Base-by-base conservation (phyloP, 441 rosid genomes). In the Daphne laureola region DNA sequence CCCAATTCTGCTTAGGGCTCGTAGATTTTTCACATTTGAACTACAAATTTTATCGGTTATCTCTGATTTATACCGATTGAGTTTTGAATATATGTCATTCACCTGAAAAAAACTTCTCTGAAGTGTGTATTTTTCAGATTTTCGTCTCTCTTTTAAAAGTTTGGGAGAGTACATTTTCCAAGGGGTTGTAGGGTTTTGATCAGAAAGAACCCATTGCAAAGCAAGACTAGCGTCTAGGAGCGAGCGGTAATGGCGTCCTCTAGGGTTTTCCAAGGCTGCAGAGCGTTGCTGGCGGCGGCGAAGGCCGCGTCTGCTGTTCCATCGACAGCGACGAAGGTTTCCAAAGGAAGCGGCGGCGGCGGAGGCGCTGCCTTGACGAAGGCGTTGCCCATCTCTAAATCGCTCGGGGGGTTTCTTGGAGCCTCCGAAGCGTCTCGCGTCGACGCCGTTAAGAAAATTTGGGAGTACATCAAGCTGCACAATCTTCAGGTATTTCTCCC, bases 391-490 rank as follows among this genome's bases (percentile, higher is more conserved):
- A 66, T 78, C 35, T 74, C 80, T 45, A 57, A 64, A 54, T 61
- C 60, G 51, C 67, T 74, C 18, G 71, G 66, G 21, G 49, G 17
- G 1, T 78, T 78, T 70, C 46, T 69, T 36, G 78, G 75, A 7
- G 61, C 57, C 46, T 46, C 31, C 45, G 68, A 74, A 55, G 67
- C 66, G 38, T 63, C 74, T 66, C 78, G 83, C 41, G 25, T 68
- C 35, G 27, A 49, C 2, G 78, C 72, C 17, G 59, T 65, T 56
- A 78, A 74, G 69, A 69, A 69, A 60, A 57, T 69, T 9, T 78
- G 83, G 80, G 69, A 67, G 14, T 60, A 69, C 16, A 52, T 73
- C 53, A 72, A 69, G 58, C 70, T 46, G 15, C 62, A 74, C 55
- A 65, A 67, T 27, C 80, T 78, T 60, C 80, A 78, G 83, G 83